A percentile compares a stretch with the other conserved stretches of the same genome.
These are phyloP conservation scores for Aureobasidium sp. DNA, from an alignment of 2,329 filamentous ascomycete species.

Conservation along the genomic window DNA sequence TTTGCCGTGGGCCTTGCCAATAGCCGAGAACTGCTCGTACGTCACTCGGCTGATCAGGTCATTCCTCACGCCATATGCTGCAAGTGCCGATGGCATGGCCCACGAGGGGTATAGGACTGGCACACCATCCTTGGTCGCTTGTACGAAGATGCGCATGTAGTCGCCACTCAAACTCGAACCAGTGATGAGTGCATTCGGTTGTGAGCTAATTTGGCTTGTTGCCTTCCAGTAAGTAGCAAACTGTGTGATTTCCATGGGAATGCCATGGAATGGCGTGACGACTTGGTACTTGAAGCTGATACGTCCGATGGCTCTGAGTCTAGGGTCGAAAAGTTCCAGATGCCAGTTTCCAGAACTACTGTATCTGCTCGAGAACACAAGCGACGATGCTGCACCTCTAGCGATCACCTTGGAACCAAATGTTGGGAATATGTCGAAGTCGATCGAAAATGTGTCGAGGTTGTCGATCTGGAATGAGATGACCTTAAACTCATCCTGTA, in stretches of 20 bases:
- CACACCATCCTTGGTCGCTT: conserved; percentile 78
- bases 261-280: conserved; percentile 89
- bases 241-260: conserved; percentile 90
- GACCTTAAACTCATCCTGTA: conserved; percentile 89
- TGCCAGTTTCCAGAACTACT: conserved; percentile 75
- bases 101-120: conserved; percentile 84
- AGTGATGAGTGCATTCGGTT: conserved; percentile 79
- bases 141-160: conserved; percentile 84
- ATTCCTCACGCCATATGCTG: conserved; percentile 61
- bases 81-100: conserved; percentile 48
- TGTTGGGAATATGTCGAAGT: conserved; percentile 95
- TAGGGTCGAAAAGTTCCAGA: conserved; percentile 84
- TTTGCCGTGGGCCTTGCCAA: conserved; percentile 28
- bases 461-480: conserved; percentile 96
- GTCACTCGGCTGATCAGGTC: conserved; percentile 75
- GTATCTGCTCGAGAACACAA: conserved; percentile 66
- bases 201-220: conserved; percentile 82
- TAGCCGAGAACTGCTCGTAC: conserved; percentile 58
- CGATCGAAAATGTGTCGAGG: conserved; percentile 82
- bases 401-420: conserved; percentile 97
- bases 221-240: conserved; percentile 99
- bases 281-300: conserved; percentile 93
- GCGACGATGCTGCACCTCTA: conserved; percentile 84
- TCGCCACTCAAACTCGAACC: conserved; percentile 92
- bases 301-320: conserved; percentile 83